Evolutionary conservation across 1,284 basidiomycete genomes (phyloP), one percentile per base, ranked within the genome.

Genomic region (Agroathelia rolfsii): DNA sequence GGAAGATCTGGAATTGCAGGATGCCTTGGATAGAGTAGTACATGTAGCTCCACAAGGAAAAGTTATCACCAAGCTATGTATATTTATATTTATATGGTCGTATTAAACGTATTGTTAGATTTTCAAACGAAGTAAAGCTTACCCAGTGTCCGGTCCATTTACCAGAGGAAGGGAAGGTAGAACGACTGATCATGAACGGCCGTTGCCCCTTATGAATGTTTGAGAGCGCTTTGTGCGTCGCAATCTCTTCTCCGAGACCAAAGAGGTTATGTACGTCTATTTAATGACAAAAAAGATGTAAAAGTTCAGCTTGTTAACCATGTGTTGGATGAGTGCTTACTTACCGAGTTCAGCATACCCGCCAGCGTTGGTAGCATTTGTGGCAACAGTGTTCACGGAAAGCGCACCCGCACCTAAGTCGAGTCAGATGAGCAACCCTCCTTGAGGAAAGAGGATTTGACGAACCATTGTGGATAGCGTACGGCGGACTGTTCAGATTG

Each of bases 1-100:
- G 73, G 64, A 73, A 80, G 28, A 83, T 57, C 54, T 81, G 79
- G 65, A 84, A 84, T 49, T 84, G 79, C 8, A 85, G 57, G 24
- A 80, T 58, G 5, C 80, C 81, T 51, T 80, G 69, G 42, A 76
- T 72, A 25, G 55, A 68, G 42, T 66, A 51, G 27, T 65, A 55
- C 59, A 77, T 59, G 55, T 76, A 79, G 29, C 69, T 51, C 77
- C 81, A 83, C 37, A 58, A 59, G 49, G 66, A 30, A 47, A 64
- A 76, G 50, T 87, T 87, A 51, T 87, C 80, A 0, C 79, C 79
- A 6, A 79, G 61, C 76, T 75, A 45, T 20, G n/a, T n/a, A n/a
- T n/a, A n/a, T n/a, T n/a, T n/a, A n/a, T 17, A 6, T 7, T 18
- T n/a, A 16, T 30, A 5, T 16, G 6, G 21, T 13, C 42, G 35